Base-by-base conservation (phyloP, 306 rosid species). In the Mimosa bimucronata region DNA sequence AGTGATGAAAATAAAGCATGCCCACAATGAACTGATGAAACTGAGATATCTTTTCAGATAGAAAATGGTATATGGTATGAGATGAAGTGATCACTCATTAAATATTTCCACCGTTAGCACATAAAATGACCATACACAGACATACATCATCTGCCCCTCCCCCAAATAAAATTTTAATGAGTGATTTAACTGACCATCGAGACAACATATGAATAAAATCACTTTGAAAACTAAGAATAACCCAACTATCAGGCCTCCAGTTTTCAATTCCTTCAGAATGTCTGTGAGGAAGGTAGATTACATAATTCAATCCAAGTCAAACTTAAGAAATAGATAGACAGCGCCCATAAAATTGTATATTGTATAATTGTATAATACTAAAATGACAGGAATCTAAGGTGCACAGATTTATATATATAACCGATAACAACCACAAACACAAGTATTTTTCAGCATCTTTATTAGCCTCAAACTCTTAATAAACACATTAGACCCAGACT, bases 211-310 rank as follows among this genome's bases (percentile, higher is more conserved):
- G 67, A 52, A 77, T 38, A 52, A 18, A 67, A 25, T 6, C 57
- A 53, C 40, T 23, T n/a, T 26, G 30, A 14, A 45, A 13, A 65
- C 66, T 77, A 77, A 25, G 41, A 48, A 65, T 6, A 48, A 70
- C 2, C 30, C 30, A 34, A 34, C 74, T 3, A 19, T 77, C 68
- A 77, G 74, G 53, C 40, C 46, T 55, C 68, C 29, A 21, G 42
- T 15, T 16, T 45, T 37, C 69, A 68, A 55, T 13, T 68, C 69
- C 57, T 68, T 66, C 52, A 66, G 19, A 15, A 34, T 34, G 53
- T 29, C 58, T 44, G 18, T 21, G 23, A 52, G 57, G n/a, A 77
- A 52, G 25, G 42, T 16, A 3, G 37, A 38, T 62, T 26, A 12
- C 29, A 41, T 44, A 18, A 61, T 37, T 18, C 44, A 38, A 12